Conservation (phyloP, 805 yeast species). For the Lipomyces kockii region DNA sequence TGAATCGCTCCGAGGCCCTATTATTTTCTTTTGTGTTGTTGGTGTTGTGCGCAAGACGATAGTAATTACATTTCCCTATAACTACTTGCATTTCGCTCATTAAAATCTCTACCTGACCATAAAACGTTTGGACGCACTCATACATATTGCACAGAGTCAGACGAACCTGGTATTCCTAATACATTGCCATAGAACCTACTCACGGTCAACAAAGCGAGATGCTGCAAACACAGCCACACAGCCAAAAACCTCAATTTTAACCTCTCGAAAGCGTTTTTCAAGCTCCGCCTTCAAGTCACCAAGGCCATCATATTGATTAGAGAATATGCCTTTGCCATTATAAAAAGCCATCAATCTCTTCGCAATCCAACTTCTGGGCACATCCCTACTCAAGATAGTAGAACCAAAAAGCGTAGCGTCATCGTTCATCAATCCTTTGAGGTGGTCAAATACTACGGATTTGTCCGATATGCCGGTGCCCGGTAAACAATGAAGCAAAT, state of each 20-base stretch:
- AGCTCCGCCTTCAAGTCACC: neutral
- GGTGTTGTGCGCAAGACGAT: no score
- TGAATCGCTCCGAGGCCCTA: no score
- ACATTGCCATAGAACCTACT: no score
- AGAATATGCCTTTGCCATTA: neutral
- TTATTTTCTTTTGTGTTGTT: no score
- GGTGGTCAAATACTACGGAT: neutral
- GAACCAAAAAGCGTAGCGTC: neutral
- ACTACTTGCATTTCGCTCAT: no score
- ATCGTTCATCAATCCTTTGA: neutral
- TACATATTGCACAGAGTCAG: no score
- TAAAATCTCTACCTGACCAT: no score
- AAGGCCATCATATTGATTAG: neutral
- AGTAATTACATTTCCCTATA: no score
- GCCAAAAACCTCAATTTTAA: constrained; percentile 1
- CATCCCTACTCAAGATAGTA: neutral
- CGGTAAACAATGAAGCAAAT: constrained; percentile 3
- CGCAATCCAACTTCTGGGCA: neutral
- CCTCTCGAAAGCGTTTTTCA: neutral
- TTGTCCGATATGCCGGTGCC: neutral
- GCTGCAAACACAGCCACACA: constrained; percentile 1
- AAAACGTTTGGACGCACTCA: no score
- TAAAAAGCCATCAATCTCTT: neutral
- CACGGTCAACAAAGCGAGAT: neutral
- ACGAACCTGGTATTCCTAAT: no score